Base-by-base conservation (phyloP, 768 basidiomycete species). In the Lactarius hatsudake region DNA sequence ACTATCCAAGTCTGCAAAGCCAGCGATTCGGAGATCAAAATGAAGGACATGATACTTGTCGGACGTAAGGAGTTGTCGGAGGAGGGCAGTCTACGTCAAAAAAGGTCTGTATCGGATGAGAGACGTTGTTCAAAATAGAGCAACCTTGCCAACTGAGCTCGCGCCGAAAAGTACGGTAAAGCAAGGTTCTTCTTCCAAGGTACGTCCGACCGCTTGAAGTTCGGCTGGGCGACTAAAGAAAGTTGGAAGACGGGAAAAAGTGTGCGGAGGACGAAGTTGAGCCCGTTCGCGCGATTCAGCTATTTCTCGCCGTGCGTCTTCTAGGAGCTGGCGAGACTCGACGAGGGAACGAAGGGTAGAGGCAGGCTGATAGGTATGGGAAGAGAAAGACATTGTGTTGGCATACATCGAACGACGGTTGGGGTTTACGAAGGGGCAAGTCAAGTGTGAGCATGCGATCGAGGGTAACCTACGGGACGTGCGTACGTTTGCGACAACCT, bases 101-200 rank as follows among this genome's bases (percentile, higher is more conserved):
- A 62, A 34, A 61, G 42, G 15, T 48, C 28, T 57, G 64, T 15
- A 20, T 55, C 30, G 51, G 34, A 43, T 53, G 20, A 63, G 38
- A 42, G 13, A 34, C 12, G 5, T 34, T n/a, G 8, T 26, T 40
- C 34, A 17, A 28, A 32, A 42, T 9, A 43, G 17, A 4, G 42
- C 23, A 53, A 86, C 90, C 86, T 94, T 94, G 67, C 93, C 92
- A 2, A 89, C 89, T 10, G 88, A 87, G 68, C 89, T 90, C 36
- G 90, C 89, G 4, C 92, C 92, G 65, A 91, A 92, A 9, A 93
- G 78, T 9, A 93, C 81, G 0, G 90, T 93, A 73, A 93, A 93
- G 1, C 89, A 85, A 5, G 92, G 90, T 40, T 91, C 88, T 10
- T 81, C 85, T 63, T 86, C 86, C 32, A 93, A 75, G 3, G 82